Base-by-base conservation (phyloP, 179 eudicot species). In the Beta lomatogona region DNA sequence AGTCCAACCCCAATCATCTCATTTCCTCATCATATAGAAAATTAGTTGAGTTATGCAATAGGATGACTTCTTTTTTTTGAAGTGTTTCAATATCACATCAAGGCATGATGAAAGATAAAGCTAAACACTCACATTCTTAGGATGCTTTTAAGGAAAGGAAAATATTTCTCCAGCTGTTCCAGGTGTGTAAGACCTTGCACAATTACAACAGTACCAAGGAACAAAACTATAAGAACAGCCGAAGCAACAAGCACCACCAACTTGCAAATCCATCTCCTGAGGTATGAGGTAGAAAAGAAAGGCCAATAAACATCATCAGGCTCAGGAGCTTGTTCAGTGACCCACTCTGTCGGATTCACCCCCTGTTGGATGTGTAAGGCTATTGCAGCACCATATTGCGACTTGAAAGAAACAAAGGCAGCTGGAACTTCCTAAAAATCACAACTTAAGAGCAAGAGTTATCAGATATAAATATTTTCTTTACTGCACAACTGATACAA, bases 291-390 rank as follows among this genome's bases (percentile, higher is more conserved):
- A 68, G 94, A 94, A 86, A 95, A 94, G 90, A 94, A 95, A 79
- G 99, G 92, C 99, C 99, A 95, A 71, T 92, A 82, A 44, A 95
- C 98, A 84, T 95, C 98, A 22, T 81, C 86, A 13, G 98, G 98
- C 88, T 92, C 94, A 72, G 99, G 99, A 79, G 97, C 98, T 81
- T 53, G 82, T 88, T 95, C 99, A n/a, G 97, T 90, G 52, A 90
- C 85, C 99, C 99, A 95, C 77, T 93, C 88, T 48, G 90, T 95
- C n/a, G 99, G 99, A 79, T 93, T 86, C 65, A 87, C 76, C 68
- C 94, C 94, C 87, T 95, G 99, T 85, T 87, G 93, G 36, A 95
- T 83, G 76, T 93, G 87, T 77, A 86, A 84, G 79, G 91, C 93
- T 80, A 86, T 48, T 65, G 97, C 93, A 80, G 98, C 97, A 57